Evolutionary conservation across 139 green algal species (phyloP), one percentile per base, ranked within the genome.

Genomic region (Coccomyxa sp.): DNA sequence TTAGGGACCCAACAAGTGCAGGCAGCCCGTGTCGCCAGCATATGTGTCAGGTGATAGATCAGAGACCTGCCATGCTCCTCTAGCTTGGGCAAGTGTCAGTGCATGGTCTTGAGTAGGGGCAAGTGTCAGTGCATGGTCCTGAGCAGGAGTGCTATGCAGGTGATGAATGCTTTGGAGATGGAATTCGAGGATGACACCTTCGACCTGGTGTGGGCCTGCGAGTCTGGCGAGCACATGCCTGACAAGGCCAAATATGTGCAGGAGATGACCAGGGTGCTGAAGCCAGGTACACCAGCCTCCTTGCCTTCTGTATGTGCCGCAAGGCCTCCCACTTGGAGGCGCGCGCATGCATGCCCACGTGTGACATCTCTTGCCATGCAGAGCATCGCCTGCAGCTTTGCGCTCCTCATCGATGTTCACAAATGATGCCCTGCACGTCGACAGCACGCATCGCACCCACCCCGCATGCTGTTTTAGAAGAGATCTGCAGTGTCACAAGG

Each of bases 211-310:
- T 99, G 95, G 95, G 97, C 93, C 7, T 98, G 97, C 78, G 96
- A 99, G 90, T 92, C 79, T 22, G 96, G 96, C 6, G 96, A 99
- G 89, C 96, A 99, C 89, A 99, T 99, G 96, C 96, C 96, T 6
- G 94, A 99, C 91, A 99, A 99, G 89, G 91, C 89, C 71, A 90
- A 91, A 80, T 98, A 98, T 76, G 89, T 98, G 31, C 84, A 95
- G 74, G 91, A 97, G 81, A 98, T 98, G 95, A 86, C 89, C 10
- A 90, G 95, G 3, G 94, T 98, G 73, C 90, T 98, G 8, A 94
- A 94, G 75, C 95, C 94, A 31, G 81, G 81, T 84, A 35, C n/a
- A 14, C 27, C 0, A 29, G 10, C 31, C 69, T 58, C 44, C 5
- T 10, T 18, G 27, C n/a, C n/a, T n/a, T n/a, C n/a, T n/a, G n/a